These are phyloP conservation scores for Sclerotinia trifoliorum DNA, from an alignment of 2,329 filamentous ascomycete genomes.

Conservation along the genomic window DNA sequence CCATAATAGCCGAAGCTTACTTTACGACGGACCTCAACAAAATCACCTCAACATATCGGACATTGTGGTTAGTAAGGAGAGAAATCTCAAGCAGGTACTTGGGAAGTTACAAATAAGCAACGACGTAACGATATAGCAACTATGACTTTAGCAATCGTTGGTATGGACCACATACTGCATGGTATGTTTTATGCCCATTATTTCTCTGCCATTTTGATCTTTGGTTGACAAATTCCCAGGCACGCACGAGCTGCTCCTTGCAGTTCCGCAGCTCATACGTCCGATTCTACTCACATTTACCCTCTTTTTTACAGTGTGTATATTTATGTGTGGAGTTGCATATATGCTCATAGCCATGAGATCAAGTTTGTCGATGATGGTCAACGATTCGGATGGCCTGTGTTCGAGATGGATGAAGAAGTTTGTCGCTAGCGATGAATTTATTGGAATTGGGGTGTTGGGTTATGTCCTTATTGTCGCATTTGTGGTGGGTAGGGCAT, in stretches of 20 bases:
- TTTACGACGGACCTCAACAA: not conserved
- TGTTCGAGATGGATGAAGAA: not conserved
- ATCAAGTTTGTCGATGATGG: not conserved
- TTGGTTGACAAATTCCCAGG: not conserved
- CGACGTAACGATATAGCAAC: not conserved
- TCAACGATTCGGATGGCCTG: not conserved
- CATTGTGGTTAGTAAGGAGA: not conserved
- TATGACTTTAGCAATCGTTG: not conserved
- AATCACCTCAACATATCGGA: not conserved
- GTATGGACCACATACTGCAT: not conserved
- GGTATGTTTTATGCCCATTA: not conserved
- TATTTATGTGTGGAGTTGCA: conserved; percentile 13
- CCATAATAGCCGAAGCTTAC: not conserved
- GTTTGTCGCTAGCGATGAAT: not conserved
- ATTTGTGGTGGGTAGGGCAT: not conserved
- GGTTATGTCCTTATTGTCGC: conserved; percentile 11
- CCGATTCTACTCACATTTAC: conserved; percentile 1
- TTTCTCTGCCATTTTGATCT: not conserved
- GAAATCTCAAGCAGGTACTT: not conserved
- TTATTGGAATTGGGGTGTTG: conserved; percentile 1
- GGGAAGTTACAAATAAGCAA: not conserved
- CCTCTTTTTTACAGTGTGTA: not conserved
- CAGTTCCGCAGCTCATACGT: conserved; percentile 1
- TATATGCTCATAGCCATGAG: not conserved
- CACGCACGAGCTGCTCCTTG: not conserved